Evolutionary conservation across 1,284 basidiomycete genomes (phyloP), one percentile per base, ranked within the genome.

Genomic region (Ustanciosporium gigantosporum): DNA sequence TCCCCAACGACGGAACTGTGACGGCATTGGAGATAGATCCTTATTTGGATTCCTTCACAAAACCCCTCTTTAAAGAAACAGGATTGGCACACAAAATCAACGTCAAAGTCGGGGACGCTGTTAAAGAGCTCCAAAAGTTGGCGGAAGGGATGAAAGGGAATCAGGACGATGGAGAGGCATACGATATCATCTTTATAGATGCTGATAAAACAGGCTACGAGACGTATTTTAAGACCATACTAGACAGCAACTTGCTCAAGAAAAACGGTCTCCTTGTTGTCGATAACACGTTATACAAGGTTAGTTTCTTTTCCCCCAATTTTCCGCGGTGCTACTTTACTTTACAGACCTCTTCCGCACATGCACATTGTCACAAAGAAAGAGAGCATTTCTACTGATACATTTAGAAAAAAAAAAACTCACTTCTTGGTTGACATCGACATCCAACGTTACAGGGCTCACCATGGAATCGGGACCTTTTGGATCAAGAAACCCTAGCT

Each of bases 111-210:
- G 73, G 69, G 3, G 56, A 67, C 17, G 78, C 76, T 2, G 37
- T 64, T 15, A 64, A 76, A 3, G 55, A 66, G 5, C 52, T 79
- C 16, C 27, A 61, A 6, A 19, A 49, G 0, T 29, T 72, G 23
- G 52, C 70, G 1, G 38, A 56, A 21, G 38, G 49, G 17, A 42
- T 60, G 5, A n/a, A n/a, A n/a, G n/a, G n/a, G n/a, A n/a, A n/a
- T n/a, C 2, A 49, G 16, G 31, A 16, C 11, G 60, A 67, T 11
- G 45, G 66, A 20, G 60, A 68, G 11, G 57, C 59, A 0, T 79
- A 74, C 42, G 77, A 79, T 42, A 43, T 79, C 38, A 76, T 78
- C 37, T 78, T 78, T 45, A 77, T 79, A 43, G 78, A 79, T 40
- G 78, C 77, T 1, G 77, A 79, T 43, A 79, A 79, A 46, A 67